phyloP scores from a whole-genome alignment of 1,139 yeast species.

The Candida sanyaensis region DNA sequence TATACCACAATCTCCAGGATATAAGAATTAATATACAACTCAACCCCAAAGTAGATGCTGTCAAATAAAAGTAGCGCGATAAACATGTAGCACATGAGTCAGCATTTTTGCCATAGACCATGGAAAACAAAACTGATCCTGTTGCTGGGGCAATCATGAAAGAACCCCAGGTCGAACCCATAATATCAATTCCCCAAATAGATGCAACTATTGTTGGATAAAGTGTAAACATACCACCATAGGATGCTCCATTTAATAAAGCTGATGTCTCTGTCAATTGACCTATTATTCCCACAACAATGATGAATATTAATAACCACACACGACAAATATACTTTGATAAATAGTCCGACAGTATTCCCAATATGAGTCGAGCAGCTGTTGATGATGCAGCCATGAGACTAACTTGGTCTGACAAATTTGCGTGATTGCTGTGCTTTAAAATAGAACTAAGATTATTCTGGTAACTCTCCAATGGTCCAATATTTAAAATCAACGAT shows the following conservation, averaged over 20 bases:
- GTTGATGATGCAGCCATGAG: slow-evolving; percentile 44
- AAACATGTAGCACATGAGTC: slow-evolving; percentile 34
- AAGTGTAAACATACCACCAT: slow-evolving; percentile 84
- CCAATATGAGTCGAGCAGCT: slow-evolving; percentile 56
- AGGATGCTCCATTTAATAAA: slow-evolving; percentile 64
- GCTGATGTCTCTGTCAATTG: slow-evolving; percentile 33
- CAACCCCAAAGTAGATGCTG: slow-evolving; percentile 29
- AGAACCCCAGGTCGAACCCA: slow-evolving; percentile 94
- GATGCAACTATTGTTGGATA: slow-evolving; percentile 82
- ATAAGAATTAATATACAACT: slow-evolving; percentile 32
- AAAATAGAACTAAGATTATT: slow-evolving; percentile 80
- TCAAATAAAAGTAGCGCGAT: slow-evolving; percentile 32
- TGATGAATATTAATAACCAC: slow-evolving; percentile 44
- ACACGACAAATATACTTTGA: slow-evolving; percentile 34
- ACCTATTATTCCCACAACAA: slow-evolving; percentile 46
- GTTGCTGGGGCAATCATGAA: slow-evolving; percentile 90
- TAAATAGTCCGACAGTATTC: slow-evolving; percentile 62
- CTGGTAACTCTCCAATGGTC: slow-evolving; percentile 86
- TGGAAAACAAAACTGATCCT: slow-evolving; percentile 73
- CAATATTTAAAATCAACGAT: slow-evolving; percentile 69
- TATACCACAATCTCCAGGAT: slow-evolving; percentile 42
- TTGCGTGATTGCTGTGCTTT: slow-evolving; percentile 35
- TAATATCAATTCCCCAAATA: slow-evolving; percentile 86
- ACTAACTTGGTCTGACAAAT: slow-evolving; percentile 52
- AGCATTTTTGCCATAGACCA: slow-evolving; percentile 67